Percentiles rank a stretch among this genome's conserved stretches.
These are phyloP conservation scores for Phytophthora pini DNA, from an alignment of 352 stramenopile species.

Conservation along the genomic window DNA sequence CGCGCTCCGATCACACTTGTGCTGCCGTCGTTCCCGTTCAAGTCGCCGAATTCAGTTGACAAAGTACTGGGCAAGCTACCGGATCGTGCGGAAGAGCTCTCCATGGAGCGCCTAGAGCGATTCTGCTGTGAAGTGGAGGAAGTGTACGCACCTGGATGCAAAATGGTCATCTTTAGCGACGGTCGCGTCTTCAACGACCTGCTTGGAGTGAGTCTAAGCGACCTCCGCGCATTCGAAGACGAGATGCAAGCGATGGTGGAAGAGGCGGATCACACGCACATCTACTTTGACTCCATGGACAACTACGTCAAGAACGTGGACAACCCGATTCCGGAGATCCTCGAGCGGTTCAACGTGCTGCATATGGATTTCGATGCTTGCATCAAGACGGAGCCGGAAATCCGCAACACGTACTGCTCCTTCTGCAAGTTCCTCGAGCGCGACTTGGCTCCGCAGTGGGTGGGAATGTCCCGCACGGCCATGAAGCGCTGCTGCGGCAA, in stretches of 20 bases:
- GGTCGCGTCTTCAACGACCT: constrained; percentile 26
- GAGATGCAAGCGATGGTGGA: constrained; percentile 22
- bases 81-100: constrained; percentile 21
- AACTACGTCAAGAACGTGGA: constrained; percentile 29
- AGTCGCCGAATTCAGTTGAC: constrained; percentile 24
- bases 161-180: constrained; percentile 29
- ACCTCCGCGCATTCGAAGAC: constrained; percentile 19
- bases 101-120: constrained; percentile 19
- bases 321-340: constrained; percentile 22
- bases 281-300: constrained; percentile 27
- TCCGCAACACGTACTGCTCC: constrained; percentile 25
- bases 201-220: constrained; percentile 15
- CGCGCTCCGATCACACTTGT: constrained; percentile 23
- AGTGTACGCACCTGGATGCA: constrained; percentile 18
- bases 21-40: constrained; percentile 25
- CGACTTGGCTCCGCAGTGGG: constrained; percentile 19
- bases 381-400: constrained; percentile 22
- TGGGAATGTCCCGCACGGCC: constrained; percentile 11
- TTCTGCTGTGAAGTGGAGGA: constrained; percentile 29
- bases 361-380: constrained; percentile 27
- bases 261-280: constrained; percentile 21
- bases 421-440: constrained; percentile 31
- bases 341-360: constrained; percentile 20
- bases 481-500: constrained; percentile 23
- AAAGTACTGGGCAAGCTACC: constrained; percentile 27